Conservation (phyloP, 805 yeast genomes). For the Blastobotrys chiropterorum region DNA sequence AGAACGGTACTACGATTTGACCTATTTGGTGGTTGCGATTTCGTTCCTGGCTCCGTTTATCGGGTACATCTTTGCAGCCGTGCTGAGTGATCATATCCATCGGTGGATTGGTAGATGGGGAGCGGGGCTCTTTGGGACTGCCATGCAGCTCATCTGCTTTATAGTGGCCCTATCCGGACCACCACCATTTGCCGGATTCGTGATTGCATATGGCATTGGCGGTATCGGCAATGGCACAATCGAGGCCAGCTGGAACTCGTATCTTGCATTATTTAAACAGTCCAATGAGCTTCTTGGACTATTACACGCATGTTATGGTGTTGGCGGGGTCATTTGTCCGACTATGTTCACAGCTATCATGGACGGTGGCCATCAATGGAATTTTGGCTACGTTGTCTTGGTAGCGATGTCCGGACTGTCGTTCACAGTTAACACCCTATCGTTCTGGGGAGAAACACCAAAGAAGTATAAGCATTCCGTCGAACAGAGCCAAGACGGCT, state of each 20-base stretch:
- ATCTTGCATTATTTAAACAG: conserved; percentile 42
- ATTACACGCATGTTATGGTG: conserved; percentile 64
- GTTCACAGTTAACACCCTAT: conserved; percentile 31
- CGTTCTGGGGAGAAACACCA: conserved; percentile 38
- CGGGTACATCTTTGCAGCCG: conserved; percentile 52
- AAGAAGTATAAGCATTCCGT: conserved; percentile 10
- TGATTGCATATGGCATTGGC: conserved; percentile 34
- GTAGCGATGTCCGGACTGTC: conserved; percentile 35
- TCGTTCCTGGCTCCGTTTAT: conserved; percentile 46
- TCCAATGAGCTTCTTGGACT: conserved; percentile 54
- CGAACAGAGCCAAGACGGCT: neutral
- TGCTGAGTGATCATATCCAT: conserved; percentile 41
- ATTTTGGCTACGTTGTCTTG: conserved; percentile 45
- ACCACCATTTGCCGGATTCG: conserved; percentile 36
- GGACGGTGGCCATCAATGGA: conserved; percentile 45
- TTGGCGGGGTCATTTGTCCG: conserved; percentile 68
- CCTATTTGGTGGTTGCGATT: conserved; percentile 43
- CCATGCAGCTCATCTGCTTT: conserved; percentile 35
- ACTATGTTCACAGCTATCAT: conserved; percentile 54
- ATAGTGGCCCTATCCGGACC: conserved; percentile 35
- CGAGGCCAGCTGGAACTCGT: conserved; percentile 53
- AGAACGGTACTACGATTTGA: conserved; percentile 41
- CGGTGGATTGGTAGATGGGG: conserved; percentile 45
- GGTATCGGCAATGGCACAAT: conserved; percentile 55
- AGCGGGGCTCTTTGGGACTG: conserved; percentile 34